A percentile compares a stretch with the other conserved stretches of the same genome.
Conservation (phyloP, 176 grass and related monocot species). For the Luzula sylvatica region DNA sequence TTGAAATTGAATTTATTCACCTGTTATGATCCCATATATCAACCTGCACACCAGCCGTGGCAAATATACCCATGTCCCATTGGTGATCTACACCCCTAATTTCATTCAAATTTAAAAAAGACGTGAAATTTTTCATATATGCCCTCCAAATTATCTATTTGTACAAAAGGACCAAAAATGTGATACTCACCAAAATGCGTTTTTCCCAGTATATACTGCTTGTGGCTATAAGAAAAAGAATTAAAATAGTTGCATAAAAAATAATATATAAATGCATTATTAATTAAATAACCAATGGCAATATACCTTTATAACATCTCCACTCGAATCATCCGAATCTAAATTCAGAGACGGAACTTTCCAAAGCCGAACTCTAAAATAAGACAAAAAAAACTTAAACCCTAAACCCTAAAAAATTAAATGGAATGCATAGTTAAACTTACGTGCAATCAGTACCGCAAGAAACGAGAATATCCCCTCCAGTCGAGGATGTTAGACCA, state of each 20-base stretch:
- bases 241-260: no score
- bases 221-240: constrained; percentile 44
- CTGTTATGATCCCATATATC: constrained; percentile 99
- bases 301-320: constrained; percentile 52
- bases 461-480: constrained; percentile 84
- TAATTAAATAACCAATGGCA: not conserved
- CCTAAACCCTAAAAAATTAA: no score
- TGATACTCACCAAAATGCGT: constrained; percentile 69
- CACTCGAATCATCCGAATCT: constrained; percentile 27
- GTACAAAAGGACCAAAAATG: no score
- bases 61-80: constrained; percentile 78
- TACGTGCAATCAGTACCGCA: constrained; percentile 91
- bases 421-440: constrained; percentile 19
- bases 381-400: no score
- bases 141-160: no score
- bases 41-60: constrained; percentile 84
- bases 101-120: no score
- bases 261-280: not conserved
- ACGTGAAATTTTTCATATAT: no score
- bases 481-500: constrained; percentile 71
- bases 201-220: constrained; percentile 82
- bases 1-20: no score
- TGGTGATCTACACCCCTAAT: constrained; percentile 92
- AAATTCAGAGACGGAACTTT: constrained; percentile 69
- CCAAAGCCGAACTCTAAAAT: constrained; percentile 72